Evolutionary conservation across 1,139 yeast species (phyloP).

Genomic region (Blastobotrys petasosporus): DNA sequence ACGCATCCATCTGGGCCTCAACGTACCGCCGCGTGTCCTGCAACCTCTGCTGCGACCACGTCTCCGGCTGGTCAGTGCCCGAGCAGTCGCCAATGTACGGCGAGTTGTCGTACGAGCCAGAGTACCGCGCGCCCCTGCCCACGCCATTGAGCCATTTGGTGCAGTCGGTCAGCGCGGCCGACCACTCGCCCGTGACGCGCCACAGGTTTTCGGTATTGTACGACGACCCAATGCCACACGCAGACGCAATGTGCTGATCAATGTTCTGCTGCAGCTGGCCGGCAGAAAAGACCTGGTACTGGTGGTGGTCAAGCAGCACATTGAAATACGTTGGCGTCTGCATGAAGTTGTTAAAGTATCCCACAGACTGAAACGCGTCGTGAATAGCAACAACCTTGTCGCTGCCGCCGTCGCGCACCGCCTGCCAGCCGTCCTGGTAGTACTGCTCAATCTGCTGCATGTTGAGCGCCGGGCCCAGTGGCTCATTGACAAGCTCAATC

Average conservation of each 20-base stretch:
- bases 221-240: constrained; percentile 56
- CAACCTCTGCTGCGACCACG: constrained; percentile 59
- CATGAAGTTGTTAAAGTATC: constrained; percentile 59
- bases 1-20: constrained; percentile 89
- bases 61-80: constrained; percentile 46
- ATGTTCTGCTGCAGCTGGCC: constrained; percentile 52
- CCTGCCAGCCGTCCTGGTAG: constrained; percentile 49
- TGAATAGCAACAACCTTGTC: constrained; percentile 54
- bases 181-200: constrained; percentile 85
- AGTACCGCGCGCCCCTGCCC: constrained; percentile 80
- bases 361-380: constrained; percentile 61
- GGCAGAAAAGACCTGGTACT: constrained; percentile 76
- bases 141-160: constrained; percentile 90
- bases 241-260: constrained; percentile 56
- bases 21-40: constrained; percentile 59
- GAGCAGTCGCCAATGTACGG: constrained; percentile 60
- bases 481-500: constrained; percentile 84
- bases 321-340: constrained; percentile 45
- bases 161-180: constrained; percentile 93
- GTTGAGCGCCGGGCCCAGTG: constrained; percentile 64
- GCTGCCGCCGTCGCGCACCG: constrained; percentile 45
- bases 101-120: constrained; percentile 51
- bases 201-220: constrained; percentile 56
- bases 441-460: constrained; percentile 53
- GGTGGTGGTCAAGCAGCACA: constrained; percentile 82